phyloP scores from a whole-genome alignment of 2,329 filamentous ascomycete species.

The Diaporthe helianthi region DNA sequence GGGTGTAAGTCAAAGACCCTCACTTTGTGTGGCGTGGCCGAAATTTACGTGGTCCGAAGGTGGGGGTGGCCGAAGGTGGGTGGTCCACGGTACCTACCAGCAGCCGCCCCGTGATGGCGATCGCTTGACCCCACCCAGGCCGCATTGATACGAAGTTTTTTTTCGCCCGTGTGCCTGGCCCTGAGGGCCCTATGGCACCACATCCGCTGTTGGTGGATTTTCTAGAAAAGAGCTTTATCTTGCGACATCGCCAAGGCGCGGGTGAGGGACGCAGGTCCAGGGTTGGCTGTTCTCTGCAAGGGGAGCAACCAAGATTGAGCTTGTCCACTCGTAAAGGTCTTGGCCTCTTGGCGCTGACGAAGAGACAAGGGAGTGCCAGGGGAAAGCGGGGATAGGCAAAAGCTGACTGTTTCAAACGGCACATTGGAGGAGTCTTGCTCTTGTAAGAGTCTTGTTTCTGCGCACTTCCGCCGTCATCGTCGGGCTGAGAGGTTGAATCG shows the following conservation, averaged over 20 bases:
- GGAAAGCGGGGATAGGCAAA: conserved; percentile 8
- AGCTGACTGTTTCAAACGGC: conserved; percentile 18
- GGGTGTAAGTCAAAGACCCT: too few species aligned
- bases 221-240: neutral
- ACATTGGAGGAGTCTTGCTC: conserved; percentile 15
- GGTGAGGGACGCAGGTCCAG: conserved; percentile 1
- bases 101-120: neutral
- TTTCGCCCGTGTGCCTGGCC: neutral
- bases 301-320: conserved; percentile 20
- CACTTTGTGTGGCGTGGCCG: too few species aligned
- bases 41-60: too few species aligned
- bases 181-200: neutral
- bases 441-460: neutral
- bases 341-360: conserved; percentile 26
- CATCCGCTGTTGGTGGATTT: conserved; percentile 13
- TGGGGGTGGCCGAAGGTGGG: too few species aligned
- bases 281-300: conserved; percentile 6
- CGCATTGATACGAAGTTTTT: conserved; percentile 23
- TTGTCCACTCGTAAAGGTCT: conserved; percentile 21
- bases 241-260: conserved; percentile 21
- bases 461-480: neutral
- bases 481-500: conserved; percentile 8
- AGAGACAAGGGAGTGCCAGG: conserved; percentile 24
- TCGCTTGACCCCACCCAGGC: neutral
- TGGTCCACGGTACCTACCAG: too few species aligned